phyloP scores from a whole-genome alignment of 108 stramenopile species.

The Cyclotella distinguenda region DNA sequence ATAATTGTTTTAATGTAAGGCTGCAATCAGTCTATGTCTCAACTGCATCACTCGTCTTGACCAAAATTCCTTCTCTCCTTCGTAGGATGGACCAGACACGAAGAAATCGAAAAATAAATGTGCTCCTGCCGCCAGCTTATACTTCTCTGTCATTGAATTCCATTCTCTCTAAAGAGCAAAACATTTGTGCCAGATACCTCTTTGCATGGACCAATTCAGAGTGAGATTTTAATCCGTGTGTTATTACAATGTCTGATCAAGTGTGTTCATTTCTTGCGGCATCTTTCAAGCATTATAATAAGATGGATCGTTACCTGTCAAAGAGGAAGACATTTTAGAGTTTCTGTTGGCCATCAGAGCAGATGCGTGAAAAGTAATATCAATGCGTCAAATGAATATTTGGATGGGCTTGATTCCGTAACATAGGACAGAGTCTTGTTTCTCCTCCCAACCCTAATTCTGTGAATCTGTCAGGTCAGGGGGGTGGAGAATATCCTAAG shows the following conservation, averaged over 20 bases:
- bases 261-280: not conserved
- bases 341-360: slow-evolving; percentile 69
- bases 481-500: too few relatives aligned
- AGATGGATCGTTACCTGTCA: slow-evolving; percentile 71
- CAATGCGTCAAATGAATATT: slow-evolving; percentile 26
- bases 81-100: slow-evolving; percentile 72
- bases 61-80: not conserved
- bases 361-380: slow-evolving; percentile 46
- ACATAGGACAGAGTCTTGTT: too few relatives aligned
- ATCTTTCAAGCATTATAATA: slow-evolving; percentile 79
- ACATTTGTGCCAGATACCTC: slow-evolving; percentile 64
- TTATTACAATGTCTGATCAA: slow-evolving; percentile 1
- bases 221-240: not conserved
- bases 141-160: slow-evolving; percentile 73
- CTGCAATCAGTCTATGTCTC: not conserved
- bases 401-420: slow-evolving; percentile 28
- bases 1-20: not conserved
- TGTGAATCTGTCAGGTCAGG: not conserved
- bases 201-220: slow-evolving; percentile 85
- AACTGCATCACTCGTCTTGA: not conserved
- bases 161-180: slow-evolving; percentile 63
- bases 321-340: slow-evolving; percentile 72
- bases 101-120: slow-evolving; percentile 70
- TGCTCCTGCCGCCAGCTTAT: slow-evolving; percentile 67
- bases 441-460: not conserved